A percentile compares a stretch with the other conserved stretches of the same genome.
Conservation (phyloP, 2,329 filamentous ascomycete species). For the Periconia sp. region DNA sequence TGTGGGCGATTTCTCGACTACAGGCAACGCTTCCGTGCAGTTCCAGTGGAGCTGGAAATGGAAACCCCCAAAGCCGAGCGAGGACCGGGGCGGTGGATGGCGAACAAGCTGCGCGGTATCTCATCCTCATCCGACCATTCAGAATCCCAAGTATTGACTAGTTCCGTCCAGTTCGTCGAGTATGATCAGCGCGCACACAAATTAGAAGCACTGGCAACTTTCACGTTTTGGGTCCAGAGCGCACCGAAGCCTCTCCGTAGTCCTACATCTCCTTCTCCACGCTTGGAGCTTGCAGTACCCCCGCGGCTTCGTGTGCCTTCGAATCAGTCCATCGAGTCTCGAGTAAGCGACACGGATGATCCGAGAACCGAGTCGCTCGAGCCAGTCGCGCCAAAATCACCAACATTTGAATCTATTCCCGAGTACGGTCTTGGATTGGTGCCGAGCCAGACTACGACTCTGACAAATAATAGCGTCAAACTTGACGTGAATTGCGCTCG, state of each 20-base stretch:
- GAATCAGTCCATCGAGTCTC: conserved; percentile 80
- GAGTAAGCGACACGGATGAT: conserved; percentile 72
- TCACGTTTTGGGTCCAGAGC: conserved; percentile 95
- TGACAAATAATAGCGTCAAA: conserved; percentile 59
- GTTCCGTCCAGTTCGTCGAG: conserved; percentile 76
- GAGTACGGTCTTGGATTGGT: conserved; percentile 50
- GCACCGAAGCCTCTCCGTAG: conserved; percentile 38
- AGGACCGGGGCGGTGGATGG: conserved; percentile 90
- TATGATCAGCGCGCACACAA: conserved; percentile 93
- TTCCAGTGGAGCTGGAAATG: conserved; percentile 98
- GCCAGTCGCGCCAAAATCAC: conserved; percentile 48
- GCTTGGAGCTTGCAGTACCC: conserved; percentile 71
- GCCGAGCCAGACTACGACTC: conserved; percentile 43
- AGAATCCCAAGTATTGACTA: conserved; percentile 11
- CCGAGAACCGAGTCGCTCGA: conserved; percentile 43
- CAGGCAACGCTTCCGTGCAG: conserved; percentile 77
- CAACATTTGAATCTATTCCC: conserved; percentile 50
- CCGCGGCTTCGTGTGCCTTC: conserved; percentile 83
- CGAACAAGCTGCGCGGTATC: conserved; percentile 88
- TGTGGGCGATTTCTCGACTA: conserved; percentile 87
- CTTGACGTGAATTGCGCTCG: conserved; percentile 86
- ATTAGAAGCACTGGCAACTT: conserved; percentile 83
- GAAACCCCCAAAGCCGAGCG: conserved; percentile 79
- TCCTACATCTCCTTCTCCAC: conserved; percentile 60
- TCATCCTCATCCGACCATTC: conserved; percentile 9